These are phyloP conservation scores for Cyamopsis tetragonoloba DNA, from an alignment of 306 rosid genomes.

Conservation along the genomic window DNA sequence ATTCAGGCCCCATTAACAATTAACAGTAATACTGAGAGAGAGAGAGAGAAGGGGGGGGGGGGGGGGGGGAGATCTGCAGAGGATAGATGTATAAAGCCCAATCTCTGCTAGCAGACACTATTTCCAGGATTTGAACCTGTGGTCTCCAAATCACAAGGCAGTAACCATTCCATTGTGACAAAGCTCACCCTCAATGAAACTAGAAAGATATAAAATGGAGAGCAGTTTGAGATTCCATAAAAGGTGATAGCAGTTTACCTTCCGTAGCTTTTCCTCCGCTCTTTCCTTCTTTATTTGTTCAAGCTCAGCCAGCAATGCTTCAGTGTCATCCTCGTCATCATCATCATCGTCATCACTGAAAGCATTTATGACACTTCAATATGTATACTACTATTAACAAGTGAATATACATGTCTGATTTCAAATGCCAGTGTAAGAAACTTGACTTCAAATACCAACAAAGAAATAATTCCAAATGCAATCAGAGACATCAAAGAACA, in stretches of 20 bases:
- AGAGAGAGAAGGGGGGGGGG: too few species aligned
- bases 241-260: constrained; percentile 41
- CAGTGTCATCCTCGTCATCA: constrained; percentile 75
- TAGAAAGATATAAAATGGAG: not conserved
- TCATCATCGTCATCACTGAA: constrained; percentile 49
- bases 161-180: too few species aligned
- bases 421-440: not conserved
- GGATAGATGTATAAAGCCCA: too few species aligned
- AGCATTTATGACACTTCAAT: not conserved
- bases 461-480: not conserved
- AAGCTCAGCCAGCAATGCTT: constrained; percentile 91
- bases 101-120: too few species aligned
- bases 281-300: constrained; percentile 97
- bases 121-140: too few species aligned
- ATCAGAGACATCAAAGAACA: not conserved
- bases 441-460: constrained; percentile 5
- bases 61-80: too few species aligned
- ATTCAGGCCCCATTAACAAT: not conserved
- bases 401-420: not conserved
- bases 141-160: too few species aligned
- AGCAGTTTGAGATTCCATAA: not conserved
- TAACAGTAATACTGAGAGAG: too few species aligned
- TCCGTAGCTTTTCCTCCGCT: constrained; percentile 84
- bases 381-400: not conserved
- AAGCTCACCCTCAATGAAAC: too few species aligned